Evolutionary conservation across 306 rosid genomes (phyloP), one percentile per base, ranked within the genome.

Genomic region (Morella rubra): DNA sequence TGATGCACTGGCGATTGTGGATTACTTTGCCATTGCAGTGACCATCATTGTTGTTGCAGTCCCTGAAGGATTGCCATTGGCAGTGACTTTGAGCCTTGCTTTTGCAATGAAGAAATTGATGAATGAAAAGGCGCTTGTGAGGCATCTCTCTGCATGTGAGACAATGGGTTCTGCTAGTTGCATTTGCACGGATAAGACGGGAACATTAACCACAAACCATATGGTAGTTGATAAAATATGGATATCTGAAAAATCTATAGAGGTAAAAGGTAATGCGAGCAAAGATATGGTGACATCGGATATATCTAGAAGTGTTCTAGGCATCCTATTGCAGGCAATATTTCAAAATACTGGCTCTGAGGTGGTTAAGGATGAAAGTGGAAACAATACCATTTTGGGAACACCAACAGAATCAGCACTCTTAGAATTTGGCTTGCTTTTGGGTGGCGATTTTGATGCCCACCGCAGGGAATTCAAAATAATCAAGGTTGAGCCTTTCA

Each of bases 131-230:
- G 98, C 97, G 71, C 97, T 95, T 65, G 98, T 95, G 74, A 92
- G 97, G 82, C 96, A 87, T 88, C 96, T 95, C 69, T 87, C 98
- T 70, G 98, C 97, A 40, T 95, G 98, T 73, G 98, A 95, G 85
- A 95, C 98, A 65, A 95, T 95, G 98, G 98, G 98, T 83, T 95
- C 98, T 51, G 89, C 92, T 65, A 84, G 84, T 77, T 92, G 98
- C 89, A 95, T 95, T 79, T 95, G 98, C 89, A 92, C 98, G 4
- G 98, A 95, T 79, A 95, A 95, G 85, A 95, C 98, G 1, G 98
- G 98, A 46, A 95, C 98, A 19, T 77, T 95, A 73, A 95, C 98
- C 59, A 92, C 98, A 56, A 95, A 95, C 81, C 93, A 80, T 81
- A 95, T 95, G 98, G 90, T 87, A 46, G 96, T 95, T 65, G 83